These are phyloP conservation scores for Hordeum marinum DNA, from an alignment of 176 grass and related monocot species.

Conservation along the genomic window DNA sequence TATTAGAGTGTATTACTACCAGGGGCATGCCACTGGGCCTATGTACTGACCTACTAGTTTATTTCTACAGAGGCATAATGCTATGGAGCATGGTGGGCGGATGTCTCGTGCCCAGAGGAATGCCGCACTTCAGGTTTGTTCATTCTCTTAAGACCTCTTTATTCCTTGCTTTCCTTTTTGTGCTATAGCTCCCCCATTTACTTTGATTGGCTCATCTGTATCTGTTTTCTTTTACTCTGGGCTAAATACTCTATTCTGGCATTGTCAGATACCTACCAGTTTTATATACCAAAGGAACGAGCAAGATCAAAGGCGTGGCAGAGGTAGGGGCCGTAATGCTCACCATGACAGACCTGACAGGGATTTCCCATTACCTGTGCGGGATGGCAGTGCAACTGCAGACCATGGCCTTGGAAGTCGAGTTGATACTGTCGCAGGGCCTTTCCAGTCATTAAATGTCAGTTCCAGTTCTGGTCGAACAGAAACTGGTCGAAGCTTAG, in stretches of 20 bases:
- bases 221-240: background rate
- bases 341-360: constrained; percentile 31
- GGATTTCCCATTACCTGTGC: constrained; percentile 30
- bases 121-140: constrained; percentile 77
- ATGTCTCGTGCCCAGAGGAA: constrained; percentile 93
- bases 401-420: constrained; percentile 16
- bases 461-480: constrained; percentile 26
- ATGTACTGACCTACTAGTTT: background rate
- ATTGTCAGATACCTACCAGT: constrained; percentile 85
- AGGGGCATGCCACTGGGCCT: background rate
- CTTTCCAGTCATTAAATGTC: constrained; percentile 36
- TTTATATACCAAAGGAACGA: constrained; percentile 85
- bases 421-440: constrained; percentile 32
- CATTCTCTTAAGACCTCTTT: background rate
- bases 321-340: constrained; percentile 61
- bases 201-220: background rate
- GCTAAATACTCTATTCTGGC: constrained; percentile 35
- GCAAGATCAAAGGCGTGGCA: constrained; percentile 73
- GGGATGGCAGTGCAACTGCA: constrained; percentile 39
- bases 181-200: background rate
- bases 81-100: constrained; percentile 71
- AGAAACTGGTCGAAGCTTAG: constrained; percentile 35
- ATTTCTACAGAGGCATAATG: constrained; percentile 87
- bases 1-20: background rate
- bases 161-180: background rate